A percentile compares a stretch with the other conserved stretches of the same genome.
These are phyloP conservation scores for Aureobasidium sp. DNA, from an alignment of 2,329 filamentous ascomycete genomes.

Conservation along the genomic window DNA sequence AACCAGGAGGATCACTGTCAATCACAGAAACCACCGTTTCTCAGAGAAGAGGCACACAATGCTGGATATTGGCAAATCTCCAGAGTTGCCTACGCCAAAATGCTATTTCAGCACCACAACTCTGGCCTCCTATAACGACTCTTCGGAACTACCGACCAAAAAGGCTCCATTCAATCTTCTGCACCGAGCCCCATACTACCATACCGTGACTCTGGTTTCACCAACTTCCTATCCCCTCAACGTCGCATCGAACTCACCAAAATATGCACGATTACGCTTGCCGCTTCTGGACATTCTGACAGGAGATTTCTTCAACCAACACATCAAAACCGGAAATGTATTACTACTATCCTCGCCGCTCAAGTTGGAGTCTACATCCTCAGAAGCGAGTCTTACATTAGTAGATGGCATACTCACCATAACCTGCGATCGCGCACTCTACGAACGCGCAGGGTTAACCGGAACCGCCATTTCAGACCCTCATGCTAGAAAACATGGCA, in stretches of 20 bases:
- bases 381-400: slow-evolving; percentile 69
- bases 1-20: too few relatives aligned
- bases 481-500: slow-evolving; percentile 51
- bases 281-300: slow-evolving; percentile 62
- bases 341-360: neutral
- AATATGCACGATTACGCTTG: slow-evolving; percentile 60
- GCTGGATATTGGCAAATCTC: slow-evolving; percentile 12
- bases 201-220: slow-evolving; percentile 42
- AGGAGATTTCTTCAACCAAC: slow-evolving; percentile 69
- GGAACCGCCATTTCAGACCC: slow-evolving; percentile 56
- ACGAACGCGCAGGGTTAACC: slow-evolving; percentile 71
- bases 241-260: slow-evolving; percentile 15
- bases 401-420: slow-evolving; percentile 64
- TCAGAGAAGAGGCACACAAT: neutral
- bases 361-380: slow-evolving; percentile 56
- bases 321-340: slow-evolving; percentile 64
- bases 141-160: slow-evolving; percentile 59
- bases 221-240: neutral
- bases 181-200: slow-evolving; percentile 54
- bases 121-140: slow-evolving; percentile 60
- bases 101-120: slow-evolving; percentile 64
- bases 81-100: slow-evolving; percentile 37
- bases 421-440: slow-evolving; percentile 70
- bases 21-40: too few relatives aligned
- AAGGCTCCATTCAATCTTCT: slow-evolving; percentile 62